These are phyloP conservation scores for Lepidium aucheri DNA, from an alignment of 345 rosid species.

Conservation along the genomic window DNA sequence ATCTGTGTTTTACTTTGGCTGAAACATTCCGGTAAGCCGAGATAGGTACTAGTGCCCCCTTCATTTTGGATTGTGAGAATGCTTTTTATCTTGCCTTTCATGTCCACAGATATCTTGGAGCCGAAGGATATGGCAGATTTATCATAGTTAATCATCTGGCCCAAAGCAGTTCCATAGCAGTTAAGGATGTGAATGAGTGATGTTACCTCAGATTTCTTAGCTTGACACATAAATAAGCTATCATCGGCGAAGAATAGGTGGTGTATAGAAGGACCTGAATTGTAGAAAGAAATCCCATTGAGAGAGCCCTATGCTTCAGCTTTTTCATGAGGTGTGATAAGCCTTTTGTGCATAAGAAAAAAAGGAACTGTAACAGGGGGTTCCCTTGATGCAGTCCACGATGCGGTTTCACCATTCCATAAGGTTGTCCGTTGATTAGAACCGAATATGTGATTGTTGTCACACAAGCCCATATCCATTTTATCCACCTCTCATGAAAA, in stretches of 20 bases:
- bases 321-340: background rate
- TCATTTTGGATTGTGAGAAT: no score
- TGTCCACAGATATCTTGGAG: no score
- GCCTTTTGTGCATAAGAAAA: background rate
- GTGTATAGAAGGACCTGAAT: background rate
- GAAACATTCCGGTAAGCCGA: no score
- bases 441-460: background rate
- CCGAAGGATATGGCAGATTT: no score
- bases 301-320: accelerated
- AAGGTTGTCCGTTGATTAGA: no score
- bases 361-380: background rate
- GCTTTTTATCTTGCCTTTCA: no score
- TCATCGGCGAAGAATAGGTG: background rate
- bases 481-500: accelerated
- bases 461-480: background rate
- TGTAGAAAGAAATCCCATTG: accelerated
- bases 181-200: no score
- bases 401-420: accelerated
- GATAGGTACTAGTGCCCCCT: no score
- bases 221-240: background rate
- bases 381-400: background rate
- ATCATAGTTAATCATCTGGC: no score
- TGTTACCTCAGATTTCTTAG: background rate
- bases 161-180: no score
- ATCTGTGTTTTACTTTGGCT: no score